A percentile compares a stretch with the other conserved stretches of the same genome.
These are phyloP conservation scores for Diplogelasinospora grovesii DNA, from an alignment of 495 filamentous ascomycete species.

Conservation along the genomic window DNA sequence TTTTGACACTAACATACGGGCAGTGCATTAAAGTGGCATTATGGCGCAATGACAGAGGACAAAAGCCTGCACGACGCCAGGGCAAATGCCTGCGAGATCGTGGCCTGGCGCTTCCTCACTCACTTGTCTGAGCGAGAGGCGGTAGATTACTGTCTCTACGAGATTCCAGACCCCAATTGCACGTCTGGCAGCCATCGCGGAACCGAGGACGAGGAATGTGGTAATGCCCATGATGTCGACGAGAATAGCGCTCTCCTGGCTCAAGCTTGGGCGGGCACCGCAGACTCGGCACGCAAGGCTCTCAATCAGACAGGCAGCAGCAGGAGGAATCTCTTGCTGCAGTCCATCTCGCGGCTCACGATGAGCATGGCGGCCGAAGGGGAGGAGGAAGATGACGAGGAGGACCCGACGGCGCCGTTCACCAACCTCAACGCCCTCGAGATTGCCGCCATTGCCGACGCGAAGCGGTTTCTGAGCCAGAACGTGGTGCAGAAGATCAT, in stretches of 20 bases:
- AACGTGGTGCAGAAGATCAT: constrained; percentile 79
- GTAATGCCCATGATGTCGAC: constrained; percentile 22
- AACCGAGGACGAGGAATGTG: constrained; percentile 19
- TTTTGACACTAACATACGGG: background rate
- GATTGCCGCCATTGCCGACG: constrained; percentile 80
- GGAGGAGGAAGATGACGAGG: constrained; percentile 32
- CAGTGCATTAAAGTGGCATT: constrained; percentile 79
- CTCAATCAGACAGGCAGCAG: constrained; percentile 12
- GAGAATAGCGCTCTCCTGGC: constrained; percentile 35
- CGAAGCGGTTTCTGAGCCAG: constrained; percentile 87
- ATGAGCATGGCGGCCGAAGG: constrained; percentile 35
- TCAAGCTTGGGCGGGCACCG: constrained; percentile 15
- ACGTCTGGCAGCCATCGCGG: constrained; percentile 3
- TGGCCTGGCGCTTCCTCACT: constrained; percentile 82
- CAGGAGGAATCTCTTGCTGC: constrained; percentile 31
- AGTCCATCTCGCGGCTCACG: constrained; percentile 40
- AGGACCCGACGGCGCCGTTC: constrained; percentile 60
- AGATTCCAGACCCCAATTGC: constrained; percentile 52
- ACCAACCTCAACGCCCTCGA: constrained; percentile 79
- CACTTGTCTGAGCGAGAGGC: constrained; percentile 72
- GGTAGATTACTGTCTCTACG: constrained; percentile 77
- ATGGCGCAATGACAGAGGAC: constrained; percentile 56
- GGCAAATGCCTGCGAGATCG: constrained; percentile 81
- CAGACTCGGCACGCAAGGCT: constrained; percentile 11
- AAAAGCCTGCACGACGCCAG: constrained; percentile 67